Evolutionary conservation across 106 monocot species (phyloP), one percentile per base, ranked within the genome.

Genomic region (Narthecium ossifragum): DNA sequence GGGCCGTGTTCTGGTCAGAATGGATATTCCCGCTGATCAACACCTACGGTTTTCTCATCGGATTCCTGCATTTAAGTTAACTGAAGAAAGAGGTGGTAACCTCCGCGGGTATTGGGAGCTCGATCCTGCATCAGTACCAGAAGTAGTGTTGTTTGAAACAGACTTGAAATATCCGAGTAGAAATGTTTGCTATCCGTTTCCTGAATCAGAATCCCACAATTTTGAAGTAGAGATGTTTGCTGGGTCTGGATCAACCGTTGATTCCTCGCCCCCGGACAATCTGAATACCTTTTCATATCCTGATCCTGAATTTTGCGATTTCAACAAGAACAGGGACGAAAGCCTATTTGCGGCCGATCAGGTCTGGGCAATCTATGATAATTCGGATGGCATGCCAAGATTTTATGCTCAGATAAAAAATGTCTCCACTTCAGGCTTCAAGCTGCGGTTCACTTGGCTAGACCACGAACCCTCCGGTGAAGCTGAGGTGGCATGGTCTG

Each of bases 221-320:
- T 82, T 82, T 6, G 28, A 22, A 15, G 43, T 48, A 49, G 38
- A 27, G 10, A 18, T 10, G 10, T 22, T 22, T 22, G 18, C 2
- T 15, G 31, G 26, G 29, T 20, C 55, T 30, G 13, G 8, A 20
- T 22, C 58, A 47, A 47, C 18, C 30, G 28, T 25, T 50, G 9
- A 3, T 40, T 62, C 2, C 67, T 29, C 26, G 45, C 43, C 1
- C 25, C 23, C 18, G 18, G 9, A 49, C 2, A 22, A 8, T 36
- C 7, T n/a, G 1, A 28, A 5, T 3, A 49, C 29, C 21, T 63
- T 82, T 32, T 31, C 48, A 30, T 89, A 75, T 37, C 75, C 78
- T 66, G 90, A 85, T 69, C 69, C 85, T 48, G 85, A 91, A 70
- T 90, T 90, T 70, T 71, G 45, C 58, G 79, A 91, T 53, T 91